Base-by-base conservation (phyloP, 2,329 filamentous ascomycete species). In the Aphanocladium album region DNA sequence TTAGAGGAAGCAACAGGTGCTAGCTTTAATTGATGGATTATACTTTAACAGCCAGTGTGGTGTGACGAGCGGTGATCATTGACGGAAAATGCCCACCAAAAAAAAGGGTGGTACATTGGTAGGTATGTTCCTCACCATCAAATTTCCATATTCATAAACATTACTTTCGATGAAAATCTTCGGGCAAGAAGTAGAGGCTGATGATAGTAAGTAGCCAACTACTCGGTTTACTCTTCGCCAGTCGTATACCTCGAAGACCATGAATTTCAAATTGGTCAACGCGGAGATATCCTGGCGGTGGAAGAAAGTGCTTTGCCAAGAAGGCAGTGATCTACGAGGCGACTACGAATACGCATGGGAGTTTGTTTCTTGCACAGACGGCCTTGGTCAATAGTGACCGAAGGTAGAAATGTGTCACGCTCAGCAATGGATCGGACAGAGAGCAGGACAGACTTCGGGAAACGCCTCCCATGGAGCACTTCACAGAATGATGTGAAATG, bases 181-280 rank as follows among this genome's bases (percentile, higher is more conserved):
- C 89, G 86, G 88, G 87, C 80, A 80, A 92, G 89, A 82, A 76
- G 76, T 74, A 71, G 75, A 76, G 76, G 79, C 68, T 74, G 71
- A 77, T 83, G 78, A 83, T 75, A 79, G 74, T 71, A 68, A 66
- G 54, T 65, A 72, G 68, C 68, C 73, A 74, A 69, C 71, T 72
- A 71, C 75, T 74, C 68, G 73, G 71, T 77, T 95, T 82, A 69
- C 76, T 96, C 82, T 96, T 82, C 90, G 91, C 91, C 85, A 93
- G 84, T 86, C 86, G 89, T 96, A 87, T 96, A 96, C 88, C 91
- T 91, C 86, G 85, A 85, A 83, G 89, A 86, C 88, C 89, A 91
- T 88, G 71, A 80, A 25, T 23, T 23, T 35, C 70, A 77, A 68
- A 70, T 78, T 81, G 89, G 85, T 87, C 84, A 82, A 88, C 85